Evolutionary conservation across 2,329 filamentous ascomycete species (phyloP), one percentile per base, ranked within the genome.

Genomic region (Elsinoe batatas): DNA sequence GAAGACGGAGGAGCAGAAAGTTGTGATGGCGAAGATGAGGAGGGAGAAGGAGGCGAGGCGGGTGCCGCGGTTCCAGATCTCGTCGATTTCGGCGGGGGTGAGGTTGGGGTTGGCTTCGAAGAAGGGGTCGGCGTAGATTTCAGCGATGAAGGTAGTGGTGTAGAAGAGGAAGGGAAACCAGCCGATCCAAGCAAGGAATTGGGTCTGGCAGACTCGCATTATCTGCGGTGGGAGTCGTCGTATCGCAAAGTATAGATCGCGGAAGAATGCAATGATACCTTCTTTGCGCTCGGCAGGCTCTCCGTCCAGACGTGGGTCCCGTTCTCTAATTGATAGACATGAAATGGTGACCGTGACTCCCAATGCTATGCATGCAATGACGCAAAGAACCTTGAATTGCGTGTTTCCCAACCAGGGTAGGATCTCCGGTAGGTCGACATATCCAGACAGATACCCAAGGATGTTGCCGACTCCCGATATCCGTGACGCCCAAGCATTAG

Each of bases 131-230:
- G 89, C 87, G 64, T 95, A 95, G 56, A 97, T 87, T 67, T 95
- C 89, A 59, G 88, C 91, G 62, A 96, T 86, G 69, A 93, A 97
- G 15, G 89, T 94, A 1, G 90, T 95, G 4, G 89, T 89, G 74
- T 97, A 97, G 72, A 95, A 96, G 2, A 97, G 78, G 46, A 59
- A 60, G 1, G 91, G 91, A 64, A 96, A 97, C 82, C 91, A 96
- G 53, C 89, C 91, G 56, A 96, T 84, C 91, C 91, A 97, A 4
- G 89, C 88, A 58, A 84, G 91, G 64, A 76, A 72, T 56, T 76
- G 74, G 0, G 75, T 73, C 53, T 71, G 64, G 57, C 91, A 96
- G 36, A 96, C 88, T 60, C 82, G 84, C 59, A 79, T 79, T 61
- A 93, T 89, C 69, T 95, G 90, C 0, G 84, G 84, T 1, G 91